phyloP scores from a whole-genome alignment of 768 basidiomycete genomes.

The Crepidotus variabilis region DNA sequence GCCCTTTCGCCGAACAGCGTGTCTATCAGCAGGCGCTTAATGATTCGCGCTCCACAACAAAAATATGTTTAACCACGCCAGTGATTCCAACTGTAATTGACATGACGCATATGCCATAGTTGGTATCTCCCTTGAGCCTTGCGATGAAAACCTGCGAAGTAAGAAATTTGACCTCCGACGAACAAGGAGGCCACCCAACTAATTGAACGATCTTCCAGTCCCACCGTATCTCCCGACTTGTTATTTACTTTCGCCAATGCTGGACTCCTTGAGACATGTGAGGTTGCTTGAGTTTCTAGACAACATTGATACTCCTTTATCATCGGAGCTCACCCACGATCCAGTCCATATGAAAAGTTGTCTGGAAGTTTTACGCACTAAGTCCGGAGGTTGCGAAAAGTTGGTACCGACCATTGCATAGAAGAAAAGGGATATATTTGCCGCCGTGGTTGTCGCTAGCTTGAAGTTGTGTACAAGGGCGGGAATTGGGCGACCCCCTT shows the following conservation, averaged over 20 bases:
- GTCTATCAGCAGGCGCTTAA: background rate
- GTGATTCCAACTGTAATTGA: background rate
- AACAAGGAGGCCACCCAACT: background rate
- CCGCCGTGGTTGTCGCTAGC: background rate
- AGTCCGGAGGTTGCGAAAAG: background rate
- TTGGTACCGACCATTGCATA: background rate
- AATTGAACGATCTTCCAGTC: background rate
- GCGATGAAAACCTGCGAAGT: too few relatives aligned
- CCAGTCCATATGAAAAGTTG: background rate
- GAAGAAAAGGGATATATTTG: background rate
- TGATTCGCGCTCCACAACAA: background rate
- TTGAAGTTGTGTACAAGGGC: background rate
- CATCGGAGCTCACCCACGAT: background rate
- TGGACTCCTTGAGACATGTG: background rate
- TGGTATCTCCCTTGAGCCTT: too few relatives aligned
- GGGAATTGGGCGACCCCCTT: background rate
- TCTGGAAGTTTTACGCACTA: background rate
- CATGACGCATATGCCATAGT: background rate
- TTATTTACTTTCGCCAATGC: background rate
- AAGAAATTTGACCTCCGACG: background rate
- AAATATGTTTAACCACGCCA: background rate
- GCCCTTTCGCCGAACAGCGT: background rate
- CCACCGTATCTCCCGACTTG: background rate
- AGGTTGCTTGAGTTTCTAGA: background rate
- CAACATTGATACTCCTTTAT: background rate